Conservation (phyloP, 495 filamentous ascomycete species). For the Aspergillus bertholletiae region DNA sequence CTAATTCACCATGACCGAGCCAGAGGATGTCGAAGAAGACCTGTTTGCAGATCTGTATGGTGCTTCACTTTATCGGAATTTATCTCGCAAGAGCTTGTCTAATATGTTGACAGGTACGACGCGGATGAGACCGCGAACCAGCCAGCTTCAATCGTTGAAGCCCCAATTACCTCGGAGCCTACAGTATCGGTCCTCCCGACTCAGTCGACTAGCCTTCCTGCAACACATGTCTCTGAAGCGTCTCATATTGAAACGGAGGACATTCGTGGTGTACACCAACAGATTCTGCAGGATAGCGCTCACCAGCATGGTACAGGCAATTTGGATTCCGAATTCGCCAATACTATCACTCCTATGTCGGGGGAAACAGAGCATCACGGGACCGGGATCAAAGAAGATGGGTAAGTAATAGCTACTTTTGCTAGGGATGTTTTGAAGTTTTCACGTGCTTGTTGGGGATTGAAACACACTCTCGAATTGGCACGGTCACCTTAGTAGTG, state of each 20-base stretch:
- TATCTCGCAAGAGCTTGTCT: conserved; percentile 1
- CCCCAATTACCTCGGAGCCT: conserved; percentile 27
- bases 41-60: conserved; percentile 96
- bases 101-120: conserved; percentile 65
- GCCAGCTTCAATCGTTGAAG: conserved; percentile 30
- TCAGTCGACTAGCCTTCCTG: conserved; percentile 21
- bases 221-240: conserved; percentile 25
- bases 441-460: background rate
- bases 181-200: conserved; percentile 16
- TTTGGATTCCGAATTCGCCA: conserved; percentile 45
- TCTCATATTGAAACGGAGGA: conserved; percentile 41
- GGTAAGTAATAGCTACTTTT: conserved; percentile 66
- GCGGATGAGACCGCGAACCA: conserved; percentile 65
- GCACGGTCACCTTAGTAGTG: background rate
- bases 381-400: conserved; percentile 92
- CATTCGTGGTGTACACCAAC: conserved; percentile 27
- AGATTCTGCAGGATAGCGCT: conserved; percentile 46
- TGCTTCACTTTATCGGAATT: background rate
- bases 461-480: background rate
- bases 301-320: conserved; percentile 64
- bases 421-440: background rate
- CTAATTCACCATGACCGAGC: conserved; percentile 65
- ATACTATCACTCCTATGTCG: conserved; percentile 24
- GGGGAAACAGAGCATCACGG: conserved; percentile 37
- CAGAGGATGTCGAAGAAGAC: conserved; percentile 92